Percentiles rank a stretch among this genome's conserved stretches.
phyloP scores from a whole-genome alignment of 176 grass and related monocot species.

The Ananas comosus region DNA sequence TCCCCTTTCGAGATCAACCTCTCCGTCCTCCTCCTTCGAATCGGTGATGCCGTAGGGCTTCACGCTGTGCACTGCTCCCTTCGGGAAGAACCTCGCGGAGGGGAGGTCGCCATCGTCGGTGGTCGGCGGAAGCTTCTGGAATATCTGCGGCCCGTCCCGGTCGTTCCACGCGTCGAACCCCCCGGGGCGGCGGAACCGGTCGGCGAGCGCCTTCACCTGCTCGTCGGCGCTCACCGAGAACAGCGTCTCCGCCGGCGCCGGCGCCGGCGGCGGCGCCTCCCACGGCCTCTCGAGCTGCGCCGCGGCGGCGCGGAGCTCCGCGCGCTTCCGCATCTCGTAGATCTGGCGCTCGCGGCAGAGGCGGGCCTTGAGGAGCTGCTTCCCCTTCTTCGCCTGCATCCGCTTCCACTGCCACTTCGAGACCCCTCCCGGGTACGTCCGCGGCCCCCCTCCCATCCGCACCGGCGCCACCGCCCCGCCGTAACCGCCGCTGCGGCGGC shows the following conservation, averaged over 20 bases:
- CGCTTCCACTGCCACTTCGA: slow-evolving; percentile 99
- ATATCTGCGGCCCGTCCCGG: slow-evolving; percentile 71
- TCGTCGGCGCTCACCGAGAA: slow-evolving; percentile 78
- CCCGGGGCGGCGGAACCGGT: slow-evolving; percentile 79
- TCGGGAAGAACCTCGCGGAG: slow-evolving; percentile 86
- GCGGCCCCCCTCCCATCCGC: slow-evolving; percentile 71
- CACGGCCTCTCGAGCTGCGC: slow-evolving; percentile 76
- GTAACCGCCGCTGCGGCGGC: not conserved
- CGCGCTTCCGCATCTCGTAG: slow-evolving; percentile 88
- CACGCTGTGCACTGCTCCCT: slow-evolving; percentile 56
- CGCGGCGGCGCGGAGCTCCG: slow-evolving; percentile 61
- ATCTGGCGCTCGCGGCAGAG: slow-evolving; percentile 85
- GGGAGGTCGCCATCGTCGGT: slow-evolving; percentile 20
- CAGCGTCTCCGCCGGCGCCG: slow-evolving; percentile 39
- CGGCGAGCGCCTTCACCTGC: slow-evolving; percentile 76
- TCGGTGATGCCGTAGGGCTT: slow-evolving; percentile 31
- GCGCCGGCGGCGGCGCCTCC: slow-evolving; percentile 32
- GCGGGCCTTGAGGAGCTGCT: slow-evolving; percentile 87
- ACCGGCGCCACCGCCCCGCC: slow-evolving; percentile 2
- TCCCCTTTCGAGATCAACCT: not conserved
- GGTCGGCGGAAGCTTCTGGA: slow-evolving; percentile 12
- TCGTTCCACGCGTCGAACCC: slow-evolving; percentile 97
- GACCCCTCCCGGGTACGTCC: slow-evolving; percentile 71
- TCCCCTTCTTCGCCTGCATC: slow-evolving; percentile 76
- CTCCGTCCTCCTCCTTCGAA: not conserved